phyloP scores from a whole-genome alignment of 2,329 filamentous ascomycete genomes.

The Colletotrichum lindemuthianum region DNA sequence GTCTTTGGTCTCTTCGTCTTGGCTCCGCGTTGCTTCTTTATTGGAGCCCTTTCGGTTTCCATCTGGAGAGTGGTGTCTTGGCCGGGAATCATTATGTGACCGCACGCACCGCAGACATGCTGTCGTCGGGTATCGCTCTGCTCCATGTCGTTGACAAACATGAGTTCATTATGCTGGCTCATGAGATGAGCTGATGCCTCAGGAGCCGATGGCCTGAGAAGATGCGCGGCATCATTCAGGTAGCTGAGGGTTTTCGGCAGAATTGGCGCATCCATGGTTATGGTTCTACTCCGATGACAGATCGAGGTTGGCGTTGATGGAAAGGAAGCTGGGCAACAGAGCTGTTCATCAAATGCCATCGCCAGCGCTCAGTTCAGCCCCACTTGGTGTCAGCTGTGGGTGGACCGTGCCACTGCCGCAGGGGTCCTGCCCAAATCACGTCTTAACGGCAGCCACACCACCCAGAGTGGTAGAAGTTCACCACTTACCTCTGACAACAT shows the following conservation, averaged over 20 bases:
- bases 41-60: constrained; percentile 56
- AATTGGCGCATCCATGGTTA: constrained; percentile 15
- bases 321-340: too few species aligned
- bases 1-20: constrained; percentile 2
- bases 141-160: constrained; percentile 57
- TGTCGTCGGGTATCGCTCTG: constrained; percentile 61
- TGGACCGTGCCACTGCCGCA: too few species aligned
- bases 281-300: too few species aligned
- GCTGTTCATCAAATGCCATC: too few species aligned
- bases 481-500: too few species aligned
- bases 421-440: too few species aligned
- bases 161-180: constrained; percentile 60
- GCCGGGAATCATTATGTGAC: constrained; percentile 67
- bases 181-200: constrained; percentile 69
- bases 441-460: too few species aligned
- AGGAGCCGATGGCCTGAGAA: constrained; percentile 62
- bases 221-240: constrained; percentile 68
- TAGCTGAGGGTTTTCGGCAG: constrained; percentile 47
- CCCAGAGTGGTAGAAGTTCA: too few species aligned
- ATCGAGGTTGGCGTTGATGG: too few species aligned
- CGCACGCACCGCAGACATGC: constrained; percentile 68
- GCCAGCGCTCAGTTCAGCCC: too few species aligned
- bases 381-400: too few species aligned
- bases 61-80: constrained; percentile 54
- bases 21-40: constrained; percentile 46